Evolutionary conservation across 257 asterid genomes (phyloP), one percentile per base, ranked within the genome.

Genomic region (Plantago elongata): DNA sequence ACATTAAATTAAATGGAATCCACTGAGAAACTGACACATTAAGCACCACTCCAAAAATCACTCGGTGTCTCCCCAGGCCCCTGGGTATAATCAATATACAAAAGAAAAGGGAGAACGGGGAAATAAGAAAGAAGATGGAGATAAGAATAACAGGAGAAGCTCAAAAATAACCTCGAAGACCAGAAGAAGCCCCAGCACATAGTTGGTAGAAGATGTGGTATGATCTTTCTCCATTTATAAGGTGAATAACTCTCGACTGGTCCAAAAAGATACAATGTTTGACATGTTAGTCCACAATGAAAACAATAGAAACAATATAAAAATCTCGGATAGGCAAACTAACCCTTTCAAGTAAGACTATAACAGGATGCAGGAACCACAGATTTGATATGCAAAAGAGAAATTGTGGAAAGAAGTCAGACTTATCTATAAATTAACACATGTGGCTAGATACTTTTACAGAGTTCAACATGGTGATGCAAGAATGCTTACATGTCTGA

Each of bases 271-370:
- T 54, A 63, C 44, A 38, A 62, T 47, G 45, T 61, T 61, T 65
- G 61, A 67, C 64, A 67, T 45, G 58, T 76, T 77, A 78, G 72
- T 68, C 62, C 63, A 63, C 50, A 43, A 57, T 49, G 75, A 22
- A 76, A 59, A 56, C 55, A 43, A 65, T 38, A 65, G 58, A 78
- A 58, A 66, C 27, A 68, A 64, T 51, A 27, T 40, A 13, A 38
- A 9, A 60, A 40, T 72, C 47, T 51, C 16, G 45, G 74, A 63
- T 59, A 60, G 70, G 60, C 42, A 67, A 30, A 60, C 78, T 54
- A 62, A 92, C 99, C 99, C 89, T 92, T 72, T 92, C 99, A 74
- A 84, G 97, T 61, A 92, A 87, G 77, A 83, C 99, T 92, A 50
- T 47, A 63, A 75, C 81, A 78, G 55, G 27, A 65, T 62, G 50